A percentile compares a stretch with the other conserved stretches of the same genome.
These are phyloP conservation scores for Plasmodium gallinaceum DNA, from an alignment of 169 alveolate species.

Conservation along the genomic window DNA sequence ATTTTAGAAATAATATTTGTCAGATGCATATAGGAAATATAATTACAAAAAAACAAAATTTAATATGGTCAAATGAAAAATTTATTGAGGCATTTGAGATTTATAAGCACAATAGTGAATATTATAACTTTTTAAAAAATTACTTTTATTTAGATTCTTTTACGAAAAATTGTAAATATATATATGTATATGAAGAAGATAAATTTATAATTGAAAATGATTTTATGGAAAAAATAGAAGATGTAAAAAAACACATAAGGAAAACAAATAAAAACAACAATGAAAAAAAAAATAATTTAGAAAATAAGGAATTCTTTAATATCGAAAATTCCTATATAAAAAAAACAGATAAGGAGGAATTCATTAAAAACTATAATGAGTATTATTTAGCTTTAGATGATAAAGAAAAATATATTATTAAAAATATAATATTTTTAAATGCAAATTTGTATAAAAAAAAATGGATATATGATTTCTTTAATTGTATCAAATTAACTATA, in stretches of 20 bases:
- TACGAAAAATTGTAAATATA: conserved; percentile 1
- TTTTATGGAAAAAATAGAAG: not conserved
- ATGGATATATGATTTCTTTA: conserved; percentile 72
- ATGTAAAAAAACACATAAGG: not conserved
- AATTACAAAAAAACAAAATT: conserved; percentile 52
- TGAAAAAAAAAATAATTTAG: not conserved
- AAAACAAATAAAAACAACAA: not conserved
- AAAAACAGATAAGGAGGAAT: not conserved
- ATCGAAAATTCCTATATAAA: not conserved
- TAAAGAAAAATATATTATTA: conserved; percentile 43
- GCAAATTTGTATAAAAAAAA: conserved; percentile 53
- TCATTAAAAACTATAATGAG: not conserved
- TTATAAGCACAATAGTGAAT: conserved; percentile 68
- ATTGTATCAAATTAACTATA: conserved; percentile 60
- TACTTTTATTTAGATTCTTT: conserved; percentile 28
- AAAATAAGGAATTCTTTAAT: not conserved
- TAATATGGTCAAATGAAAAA: conserved; percentile 59
- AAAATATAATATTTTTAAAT: conserved; percentile 48
- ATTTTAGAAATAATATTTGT: conserved; percentile 22
- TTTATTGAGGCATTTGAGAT: conserved; percentile 73
- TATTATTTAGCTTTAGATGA: not conserved
- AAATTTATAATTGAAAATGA: conserved; percentile 16
- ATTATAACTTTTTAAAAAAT: conserved; percentile 41
- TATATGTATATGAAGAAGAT: conserved; percentile 13
- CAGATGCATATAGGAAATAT: conserved; percentile 38